These are phyloP conservation scores for Ceratocystis albifundus DNA, from an alignment of 2,329 filamentous ascomycete species.

Conservation along the genomic window DNA sequence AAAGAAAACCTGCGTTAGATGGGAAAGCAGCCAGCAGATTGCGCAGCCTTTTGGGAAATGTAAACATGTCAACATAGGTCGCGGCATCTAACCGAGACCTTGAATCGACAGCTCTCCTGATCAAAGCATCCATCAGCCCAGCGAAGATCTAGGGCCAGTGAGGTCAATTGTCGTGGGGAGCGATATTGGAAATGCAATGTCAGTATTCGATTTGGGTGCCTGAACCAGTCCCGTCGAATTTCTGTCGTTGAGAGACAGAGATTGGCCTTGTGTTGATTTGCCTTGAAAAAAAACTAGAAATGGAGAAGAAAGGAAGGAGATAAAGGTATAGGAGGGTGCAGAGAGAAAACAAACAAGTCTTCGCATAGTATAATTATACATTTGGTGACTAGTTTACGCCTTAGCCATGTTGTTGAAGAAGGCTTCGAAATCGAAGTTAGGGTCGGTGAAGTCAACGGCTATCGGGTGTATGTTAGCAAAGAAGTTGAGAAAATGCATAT, in stretches of 20 bases:
- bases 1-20: background rate
- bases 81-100: too few relatives aligned
- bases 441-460: constrained; percentile 54
- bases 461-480: background rate
- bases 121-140: background rate
- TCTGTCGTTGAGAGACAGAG: background rate
- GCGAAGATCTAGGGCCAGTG: background rate
- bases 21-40: background rate
- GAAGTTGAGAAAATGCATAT: background rate
- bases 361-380: constrained; percentile 17
- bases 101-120: background rate
- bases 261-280: background rate
- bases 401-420: constrained; percentile 55
- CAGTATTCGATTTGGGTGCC: background rate
- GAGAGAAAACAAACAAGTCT: constrained; percentile 5
- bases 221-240: constrained; percentile 2
- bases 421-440: constrained; percentile 88
- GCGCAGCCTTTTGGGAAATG: background rate
- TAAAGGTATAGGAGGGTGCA: constrained; percentile 11
- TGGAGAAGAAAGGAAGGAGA: background rate
- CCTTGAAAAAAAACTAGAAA: background rate
- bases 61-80: too few relatives aligned
- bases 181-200: background rate
- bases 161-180: background rate
- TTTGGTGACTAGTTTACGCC: constrained; percentile 32